A percentile compares a stretch with the other conserved stretches of the same genome.
These are phyloP conservation scores for Ulota crispa DNA, from an alignment of 225 moss, liverwort and hornwort species.

Conservation along the genomic window DNA sequence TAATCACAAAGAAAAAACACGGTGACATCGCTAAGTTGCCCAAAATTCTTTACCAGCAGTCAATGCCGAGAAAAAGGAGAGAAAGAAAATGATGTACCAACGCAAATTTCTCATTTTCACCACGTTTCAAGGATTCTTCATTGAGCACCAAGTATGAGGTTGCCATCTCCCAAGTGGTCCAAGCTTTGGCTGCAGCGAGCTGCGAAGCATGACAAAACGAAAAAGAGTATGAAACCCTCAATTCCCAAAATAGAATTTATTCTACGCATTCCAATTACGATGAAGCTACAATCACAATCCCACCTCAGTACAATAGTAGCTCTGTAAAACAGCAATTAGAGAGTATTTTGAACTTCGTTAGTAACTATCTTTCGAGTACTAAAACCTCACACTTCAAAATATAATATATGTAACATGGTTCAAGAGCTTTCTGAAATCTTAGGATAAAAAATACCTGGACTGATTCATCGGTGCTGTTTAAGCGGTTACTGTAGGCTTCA, in stretches of 20 bases:
- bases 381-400: background rate
- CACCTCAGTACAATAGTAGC: background rate
- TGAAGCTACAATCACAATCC: background rate
- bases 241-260: background rate
- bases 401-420: background rate
- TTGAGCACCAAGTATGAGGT: conserved; percentile 86
- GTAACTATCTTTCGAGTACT: background rate
- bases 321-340: background rate
- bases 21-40: background rate
- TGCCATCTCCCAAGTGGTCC: conserved; percentile 99
- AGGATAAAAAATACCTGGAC: conserved; percentile 45
- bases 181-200: conserved; percentile 92
- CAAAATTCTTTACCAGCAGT: background rate
- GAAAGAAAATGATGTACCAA: conserved; percentile 51
- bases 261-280: background rate
- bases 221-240: background rate
- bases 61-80: background rate
- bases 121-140: conserved; percentile 64
- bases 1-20: background rate
- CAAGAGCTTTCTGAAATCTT: background rate
- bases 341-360: too few species aligned
- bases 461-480: conserved; percentile 58
- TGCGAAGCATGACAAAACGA: conserved; percentile 26
- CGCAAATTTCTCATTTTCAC: conserved; percentile 78
- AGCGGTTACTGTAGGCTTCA: conserved; percentile 84